phyloP scores from a whole-genome alignment of 306 rosid species.

The Benincasa hispida region DNA sequence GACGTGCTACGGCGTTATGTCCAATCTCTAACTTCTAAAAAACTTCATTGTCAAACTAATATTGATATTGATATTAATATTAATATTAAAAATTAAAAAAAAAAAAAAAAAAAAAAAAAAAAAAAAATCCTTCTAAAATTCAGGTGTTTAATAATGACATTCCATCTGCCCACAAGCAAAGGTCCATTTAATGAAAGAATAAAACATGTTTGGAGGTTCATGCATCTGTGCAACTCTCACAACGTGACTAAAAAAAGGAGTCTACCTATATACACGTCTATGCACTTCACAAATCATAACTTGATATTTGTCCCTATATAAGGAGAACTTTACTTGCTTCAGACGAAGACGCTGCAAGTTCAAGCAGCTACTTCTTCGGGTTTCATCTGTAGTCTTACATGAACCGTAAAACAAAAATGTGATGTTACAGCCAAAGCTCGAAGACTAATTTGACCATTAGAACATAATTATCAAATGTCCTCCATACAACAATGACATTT shows the following conservation, averaged over 20 bases:
- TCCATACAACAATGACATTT: not conserved
- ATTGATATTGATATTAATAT: no score
- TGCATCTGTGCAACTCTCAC: not conserved
- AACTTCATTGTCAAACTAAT: no score
- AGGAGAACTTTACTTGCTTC: not conserved
- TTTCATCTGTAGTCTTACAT: not conserved
- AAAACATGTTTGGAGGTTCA: not conserved
- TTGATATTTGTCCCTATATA: not conserved
- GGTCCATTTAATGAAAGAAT: not conserved
- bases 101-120: no score
- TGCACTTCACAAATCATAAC: not conserved
- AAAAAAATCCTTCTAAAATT: no score
- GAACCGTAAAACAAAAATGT: not conserved
- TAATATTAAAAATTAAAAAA: no score
- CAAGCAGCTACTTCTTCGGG: not conserved
- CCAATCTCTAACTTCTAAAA: no score
- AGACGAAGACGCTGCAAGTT: not conserved
- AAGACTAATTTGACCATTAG: not conserved
- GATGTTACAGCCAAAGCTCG: not conserved
- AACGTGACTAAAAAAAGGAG: not conserved
- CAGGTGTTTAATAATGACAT: not conserved
- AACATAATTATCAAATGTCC: not conserved
- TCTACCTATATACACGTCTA: not conserved
- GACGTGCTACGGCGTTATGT: no score
- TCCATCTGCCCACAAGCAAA: not conserved